phyloP scores from a whole-genome alignment of 2,329 filamentous ascomycete genomes.

The Aspergillus transmontanensis region DNA sequence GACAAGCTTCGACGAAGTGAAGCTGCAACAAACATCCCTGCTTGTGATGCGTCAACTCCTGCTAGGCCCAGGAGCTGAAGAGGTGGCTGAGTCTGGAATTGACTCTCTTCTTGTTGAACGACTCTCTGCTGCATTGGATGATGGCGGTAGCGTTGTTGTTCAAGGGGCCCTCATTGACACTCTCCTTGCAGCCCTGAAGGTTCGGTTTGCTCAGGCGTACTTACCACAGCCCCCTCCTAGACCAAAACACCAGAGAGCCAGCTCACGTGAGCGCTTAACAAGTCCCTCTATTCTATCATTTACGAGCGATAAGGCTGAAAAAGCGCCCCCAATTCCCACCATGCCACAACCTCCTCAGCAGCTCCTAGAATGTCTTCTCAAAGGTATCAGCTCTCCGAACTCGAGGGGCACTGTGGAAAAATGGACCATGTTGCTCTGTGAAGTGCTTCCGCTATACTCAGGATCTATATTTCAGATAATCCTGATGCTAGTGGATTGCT shows the following conservation, averaged over 20 bases:
- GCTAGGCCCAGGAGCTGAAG: constrained; percentile 42
- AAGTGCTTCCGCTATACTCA: constrained; percentile 81
- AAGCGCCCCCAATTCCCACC: constrained; percentile 31
- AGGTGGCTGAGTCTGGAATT: constrained; percentile 55
- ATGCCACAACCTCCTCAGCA: constrained; percentile 61
- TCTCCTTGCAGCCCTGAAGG: constrained; percentile 72
- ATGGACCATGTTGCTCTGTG: constrained; percentile 84
- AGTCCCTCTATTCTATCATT: constrained; percentile 49
- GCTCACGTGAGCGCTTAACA: constrained; percentile 43
- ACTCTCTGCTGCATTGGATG: constrained; percentile 62
- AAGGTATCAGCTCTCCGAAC: constrained; percentile 73
- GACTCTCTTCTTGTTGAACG: constrained; percentile 72
- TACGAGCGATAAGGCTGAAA: constrained; percentile 48
- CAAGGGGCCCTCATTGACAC: constrained; percentile 79
- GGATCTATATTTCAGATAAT: constrained; percentile 86
- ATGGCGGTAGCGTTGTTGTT: constrained; percentile 65
- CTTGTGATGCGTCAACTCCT: constrained; percentile 60
- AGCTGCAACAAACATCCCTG: constrained; percentile 71
- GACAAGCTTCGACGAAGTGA: constrained; percentile 57
- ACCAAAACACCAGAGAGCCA: constrained; percentile 39
- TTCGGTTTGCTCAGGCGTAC: constrained; percentile 50
- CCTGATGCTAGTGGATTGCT: constrained; percentile 85
- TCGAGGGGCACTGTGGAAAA: constrained; percentile 82
- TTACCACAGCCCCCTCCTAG: constrained; percentile 32
- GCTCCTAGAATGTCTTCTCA: constrained; percentile 76